phyloP scores from a whole-genome alignment of 192 early-diverging fungal species.

The Coemansia sp. region DNA sequence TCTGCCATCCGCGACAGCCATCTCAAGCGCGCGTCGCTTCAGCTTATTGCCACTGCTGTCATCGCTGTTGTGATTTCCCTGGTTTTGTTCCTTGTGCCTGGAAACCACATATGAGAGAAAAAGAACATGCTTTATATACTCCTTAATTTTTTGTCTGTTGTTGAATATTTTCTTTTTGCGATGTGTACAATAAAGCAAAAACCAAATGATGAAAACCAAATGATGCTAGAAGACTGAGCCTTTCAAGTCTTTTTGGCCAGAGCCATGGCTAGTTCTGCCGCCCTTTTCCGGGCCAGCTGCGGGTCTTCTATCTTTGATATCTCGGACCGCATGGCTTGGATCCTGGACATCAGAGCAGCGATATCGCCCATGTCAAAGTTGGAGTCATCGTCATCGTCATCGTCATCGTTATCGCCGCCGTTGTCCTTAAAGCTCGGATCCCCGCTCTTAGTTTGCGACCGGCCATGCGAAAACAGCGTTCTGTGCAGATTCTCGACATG shows the following conservation, averaged over 20 bases:
- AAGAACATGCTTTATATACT: too few relatives aligned
- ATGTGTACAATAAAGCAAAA: not conserved
- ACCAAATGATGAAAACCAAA: too few relatives aligned
- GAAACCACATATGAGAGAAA: conserved; percentile 37
- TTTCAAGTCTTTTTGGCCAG: conserved; percentile 9
- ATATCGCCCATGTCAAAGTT: conserved; percentile 15
- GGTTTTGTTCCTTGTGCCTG: conserved; percentile 46
- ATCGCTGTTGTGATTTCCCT: conserved; percentile 35
- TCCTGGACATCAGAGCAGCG: conserved; percentile 15
- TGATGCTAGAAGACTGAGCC: too few relatives aligned
- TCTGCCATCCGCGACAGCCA: conserved; percentile 32
- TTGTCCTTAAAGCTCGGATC: not conserved
- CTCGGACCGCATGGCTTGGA: conserved; percentile 24
- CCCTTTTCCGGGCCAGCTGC: conserved; percentile 27
- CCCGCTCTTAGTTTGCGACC: not conserved
- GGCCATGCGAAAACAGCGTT: conserved; percentile 8
- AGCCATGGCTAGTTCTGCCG: conserved; percentile 48
- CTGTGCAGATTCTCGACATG: conserved; percentile 24
- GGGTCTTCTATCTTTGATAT: conserved; percentile 28
- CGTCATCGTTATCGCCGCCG: not conserved
- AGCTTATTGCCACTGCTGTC: conserved; percentile 21
- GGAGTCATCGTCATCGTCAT: not conserved
- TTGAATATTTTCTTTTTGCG: not conserved
- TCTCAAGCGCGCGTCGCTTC: conserved; percentile 36
- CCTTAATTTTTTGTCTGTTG: not conserved